Evolutionary conservation across 768 basidiomycete species (phyloP), one percentile per base, ranked within the genome.

Genomic region (Crassisporium funariophilum): DNA sequence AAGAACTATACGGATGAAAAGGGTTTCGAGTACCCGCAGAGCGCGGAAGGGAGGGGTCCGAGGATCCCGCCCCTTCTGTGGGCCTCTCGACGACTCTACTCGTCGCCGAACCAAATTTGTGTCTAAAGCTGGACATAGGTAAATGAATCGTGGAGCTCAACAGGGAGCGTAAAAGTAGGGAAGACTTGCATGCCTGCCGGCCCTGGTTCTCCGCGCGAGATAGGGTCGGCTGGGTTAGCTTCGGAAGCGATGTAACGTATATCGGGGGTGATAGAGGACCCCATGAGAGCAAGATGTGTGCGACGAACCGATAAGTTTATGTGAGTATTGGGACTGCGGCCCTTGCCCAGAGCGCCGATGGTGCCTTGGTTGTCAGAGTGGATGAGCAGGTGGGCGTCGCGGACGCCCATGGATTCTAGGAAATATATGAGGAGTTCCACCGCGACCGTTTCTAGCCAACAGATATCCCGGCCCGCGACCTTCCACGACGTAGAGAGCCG

Each of bases 341-440:
- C 67, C n/a, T 63, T 63, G 4, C 25, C 35, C 38, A 62, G 61
- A 4, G 65, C 57, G 12, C 60, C 59, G 19, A 70, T 67, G 3
- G 58, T 55, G 8, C 67, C 68, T 44, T 64, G 36, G 46, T 68
- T 71, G 44, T 71, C 65, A 0, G 60, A 63, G 29, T 58, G 57
- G 23, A 67, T 47, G 5, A 57, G 37, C 1, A 70, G 8, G 13
- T 52, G 35, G 2, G 23, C 17, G 40, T 69, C 34, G 1, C 17
- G 21, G n/a, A 52, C 35, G n/a, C 39, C 44, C 4, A 29, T 27
- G 4, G 33, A 39, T 7, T 52, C 53, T 1, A 63, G 44, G 10
- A 54, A 43, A 47, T 61, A 52, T 3, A 49, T 27, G 2, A 42
- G 19, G 10, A 61, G 15, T 35, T 61, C 56, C 4, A 60, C 9